phyloP scores from a whole-genome alignment of 306 rosid species.

The Argentina anserina region DNA sequence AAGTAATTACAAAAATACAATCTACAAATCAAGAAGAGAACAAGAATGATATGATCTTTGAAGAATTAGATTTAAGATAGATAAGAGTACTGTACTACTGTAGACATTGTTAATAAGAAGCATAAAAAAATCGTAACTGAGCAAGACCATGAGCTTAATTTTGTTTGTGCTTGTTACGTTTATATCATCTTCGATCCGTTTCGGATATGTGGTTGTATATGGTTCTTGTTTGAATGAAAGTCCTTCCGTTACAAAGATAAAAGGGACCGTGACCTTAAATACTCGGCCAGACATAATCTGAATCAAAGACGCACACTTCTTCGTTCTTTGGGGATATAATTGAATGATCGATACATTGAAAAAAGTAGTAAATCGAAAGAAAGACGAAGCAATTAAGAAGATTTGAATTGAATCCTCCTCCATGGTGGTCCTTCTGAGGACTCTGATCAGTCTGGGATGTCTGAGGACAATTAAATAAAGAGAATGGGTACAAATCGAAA shows the following conservation, averaged over 20 bases:
- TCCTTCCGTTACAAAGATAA: no score
- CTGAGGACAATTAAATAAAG: constrained; percentile 17
- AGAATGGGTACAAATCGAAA: background rate
- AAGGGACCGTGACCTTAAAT: no score
- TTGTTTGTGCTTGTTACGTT: no score
- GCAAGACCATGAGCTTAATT: background rate
- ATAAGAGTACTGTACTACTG: no score
- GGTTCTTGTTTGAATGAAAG: no score
- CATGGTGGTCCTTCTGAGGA: background rate
- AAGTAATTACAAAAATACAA: no score
- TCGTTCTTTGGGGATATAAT: background rate
- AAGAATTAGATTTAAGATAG: no score
- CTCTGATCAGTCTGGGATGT: background rate
- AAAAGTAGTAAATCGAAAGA: background rate
- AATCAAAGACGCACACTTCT: background rate
- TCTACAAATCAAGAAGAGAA: no score
- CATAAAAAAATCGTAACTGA: background rate
- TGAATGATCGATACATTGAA: background rate
- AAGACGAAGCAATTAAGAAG: background rate
- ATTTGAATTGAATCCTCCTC: background rate
- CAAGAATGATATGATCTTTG: no score
- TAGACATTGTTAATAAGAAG: no score
- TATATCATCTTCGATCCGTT: no score
- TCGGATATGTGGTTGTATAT: no score
- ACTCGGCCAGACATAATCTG: background rate